These are phyloP conservation scores for Alnus glutinosa DNA, from an alignment of 306 rosid genomes.

Conservation along the genomic window DNA sequence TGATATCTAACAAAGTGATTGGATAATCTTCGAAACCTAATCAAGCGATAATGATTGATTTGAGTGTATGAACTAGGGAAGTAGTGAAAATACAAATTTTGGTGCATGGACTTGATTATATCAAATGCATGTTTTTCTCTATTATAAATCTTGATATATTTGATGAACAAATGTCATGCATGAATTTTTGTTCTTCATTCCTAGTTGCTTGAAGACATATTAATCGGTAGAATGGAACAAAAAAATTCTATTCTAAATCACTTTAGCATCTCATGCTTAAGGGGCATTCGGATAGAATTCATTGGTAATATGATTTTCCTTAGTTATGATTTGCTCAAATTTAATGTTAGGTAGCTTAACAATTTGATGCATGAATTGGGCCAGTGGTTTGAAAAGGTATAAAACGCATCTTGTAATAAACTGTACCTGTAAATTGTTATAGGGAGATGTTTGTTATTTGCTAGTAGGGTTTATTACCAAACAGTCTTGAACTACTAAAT, in stretches of 20 bases:
- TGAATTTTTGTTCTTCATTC: background rate
- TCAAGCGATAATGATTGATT: background rate
- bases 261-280: background rate
- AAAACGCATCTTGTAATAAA: no score
- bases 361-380: background rate
- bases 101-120: background rate
- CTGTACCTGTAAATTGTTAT: no score
- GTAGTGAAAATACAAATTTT: background rate
- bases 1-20: background rate
- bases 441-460: no score
- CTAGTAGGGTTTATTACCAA: background rate
- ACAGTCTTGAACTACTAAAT: background rate
- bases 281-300: background rate
- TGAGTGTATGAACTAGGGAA: background rate
- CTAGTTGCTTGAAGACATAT: no score
- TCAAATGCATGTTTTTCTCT: background rate
- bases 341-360: background rate
- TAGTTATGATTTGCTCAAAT: background rate
- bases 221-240: background rate
- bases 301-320: background rate
- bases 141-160: background rate
- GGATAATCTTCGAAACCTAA: background rate
- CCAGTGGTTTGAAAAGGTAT: background rate
- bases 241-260: background rate
- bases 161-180: background rate